phyloP scores from a whole-genome alignment of 2,329 filamentous ascomycete genomes.

The Neobulgaria alba region DNA sequence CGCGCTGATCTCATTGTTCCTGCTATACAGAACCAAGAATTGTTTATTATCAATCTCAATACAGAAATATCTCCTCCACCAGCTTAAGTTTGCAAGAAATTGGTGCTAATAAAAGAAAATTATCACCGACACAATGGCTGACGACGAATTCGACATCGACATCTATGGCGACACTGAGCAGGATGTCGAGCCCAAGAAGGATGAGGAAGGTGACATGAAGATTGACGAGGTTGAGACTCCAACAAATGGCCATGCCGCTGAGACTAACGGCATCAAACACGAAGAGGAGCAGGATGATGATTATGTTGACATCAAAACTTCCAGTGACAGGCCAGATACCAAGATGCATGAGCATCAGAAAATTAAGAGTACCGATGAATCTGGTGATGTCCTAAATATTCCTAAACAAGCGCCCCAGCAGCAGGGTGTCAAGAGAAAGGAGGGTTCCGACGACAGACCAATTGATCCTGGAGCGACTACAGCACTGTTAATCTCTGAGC shows the following conservation, averaged over 20 bases:
- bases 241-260: slow-evolving; percentile 16
- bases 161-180: slow-evolving; percentile 54
- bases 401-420: slow-evolving; percentile 34
- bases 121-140: slow-evolving; percentile 44
- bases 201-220: slow-evolving; percentile 31
- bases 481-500: slow-evolving; percentile 77
- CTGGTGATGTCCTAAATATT: slow-evolving; percentile 28
- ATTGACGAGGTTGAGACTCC: slow-evolving; percentile 27
- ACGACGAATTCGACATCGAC: slow-evolving; percentile 66
- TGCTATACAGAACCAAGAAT: slow-evolving; percentile 25
- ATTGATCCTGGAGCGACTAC: slow-evolving; percentile 53
- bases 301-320: slow-evolving; percentile 35
- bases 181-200: slow-evolving; percentile 29
- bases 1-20: slow-evolving; percentile 26
- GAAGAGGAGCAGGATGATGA: slow-evolving; percentile 33
- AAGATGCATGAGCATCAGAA: slow-evolving; percentile 32
- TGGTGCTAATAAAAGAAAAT: slow-evolving; percentile 6
- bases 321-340: slow-evolving; percentile 28
- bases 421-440: slow-evolving; percentile 54
- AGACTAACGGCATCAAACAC: slow-evolving; percentile 20
- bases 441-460: slow-evolving; percentile 48
- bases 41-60: slow-evolving; percentile 24
- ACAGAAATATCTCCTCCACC: slow-evolving; percentile 17
- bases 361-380: slow-evolving; percentile 35
- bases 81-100: slow-evolving; percentile 9